Evolutionary conservation across 495 filamentous ascomycete genomes (phyloP), one percentile per base, ranked within the genome.

Genomic region (Penicillium macrosclerotiorum): DNA sequence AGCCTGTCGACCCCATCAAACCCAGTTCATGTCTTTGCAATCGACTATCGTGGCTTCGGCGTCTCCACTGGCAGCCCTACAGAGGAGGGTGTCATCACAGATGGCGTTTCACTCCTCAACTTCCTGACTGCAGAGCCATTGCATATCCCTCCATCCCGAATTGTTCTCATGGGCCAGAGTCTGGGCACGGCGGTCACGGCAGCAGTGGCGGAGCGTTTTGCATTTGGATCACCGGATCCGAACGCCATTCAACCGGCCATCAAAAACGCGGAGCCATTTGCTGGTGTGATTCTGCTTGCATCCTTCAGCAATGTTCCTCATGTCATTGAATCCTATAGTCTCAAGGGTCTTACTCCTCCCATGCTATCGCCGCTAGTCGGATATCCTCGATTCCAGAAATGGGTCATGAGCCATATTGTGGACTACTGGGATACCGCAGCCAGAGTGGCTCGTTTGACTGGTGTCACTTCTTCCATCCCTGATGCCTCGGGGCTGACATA

Each of bases 31-130:
- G 67, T 88, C 42, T 68, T 90, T 33, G 70, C 83, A 18, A 75
- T 96, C 43, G 90, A 95, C 72, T 96, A 96, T 67, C 86, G 93
- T 20, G 93, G 93, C 20, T 96, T 88, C 55, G 92, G 91, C 5
- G 73, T 80, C 20, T 90, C 86, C 14, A 87, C 85, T 11, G 90
- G 92, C 19, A 70, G 67, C 12, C 93, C 93, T 2, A 84, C 86
- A 0, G 93, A 98, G 65, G 62, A 74, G 18, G 93, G 93, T 2
- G 69, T 98, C 11, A 86, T 93, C 45, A 79, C 77, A 6, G 93
- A 98, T 54, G 90, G 86, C 19, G 65, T 85, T 4, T 67, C 90
- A 1, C 69, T 85, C 1, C 69, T 90, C 1, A 74, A 84, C 48
- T 94, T 75, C 14, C 60, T 76, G 22, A 76, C 71, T 1, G 64